phyloP scores from a whole-genome alignment of 768 basidiomycete genomes.

The Udeniomyces megalosporus region DNA sequence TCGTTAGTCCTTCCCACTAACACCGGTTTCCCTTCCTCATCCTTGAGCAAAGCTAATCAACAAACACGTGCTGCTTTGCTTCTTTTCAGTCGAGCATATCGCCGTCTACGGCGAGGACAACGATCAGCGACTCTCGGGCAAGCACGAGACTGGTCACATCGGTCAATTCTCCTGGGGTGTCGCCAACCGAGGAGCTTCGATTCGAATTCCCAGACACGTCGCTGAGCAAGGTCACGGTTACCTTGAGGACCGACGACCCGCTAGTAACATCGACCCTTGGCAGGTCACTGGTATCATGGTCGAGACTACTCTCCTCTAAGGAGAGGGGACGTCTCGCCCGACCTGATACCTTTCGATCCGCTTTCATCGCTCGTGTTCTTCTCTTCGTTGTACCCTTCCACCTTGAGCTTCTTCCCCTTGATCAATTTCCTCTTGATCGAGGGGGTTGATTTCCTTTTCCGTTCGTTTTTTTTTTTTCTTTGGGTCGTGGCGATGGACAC shows the following conservation, averaged over 20 bases:
- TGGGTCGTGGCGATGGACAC: too few species aligned
- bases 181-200: constrained; percentile 91
- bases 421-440: too few species aligned
- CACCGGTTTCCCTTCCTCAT: not conserved
- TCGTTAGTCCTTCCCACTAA: constrained; percentile 7
- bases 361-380: too few species aligned
- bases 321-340: too few species aligned
- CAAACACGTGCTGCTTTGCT: not conserved
- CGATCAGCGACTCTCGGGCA: constrained; percentile 84
- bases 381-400: too few species aligned
- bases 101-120: constrained; percentile 65
- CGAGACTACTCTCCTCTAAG: constrained; percentile 17
- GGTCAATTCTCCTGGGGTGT: constrained; percentile 80
- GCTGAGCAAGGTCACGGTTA: constrained; percentile 70
- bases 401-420: too few species aligned
- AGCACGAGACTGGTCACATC: constrained; percentile 95
- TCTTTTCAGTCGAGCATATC: constrained; percentile 14
- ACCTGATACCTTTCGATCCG: too few species aligned
- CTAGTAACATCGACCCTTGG: constrained; percentile 97
- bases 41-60: too few species aligned
- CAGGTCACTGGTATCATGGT: constrained; percentile 77
- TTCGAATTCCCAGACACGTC: constrained; percentile 89
- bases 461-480: too few species aligned
- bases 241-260: constrained; percentile 37
- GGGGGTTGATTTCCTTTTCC: too few species aligned